Evolutionary conservation across 768 basidiomycete genomes (phyloP), one percentile per base, ranked within the genome.

Genomic region (Hemileccinum rubropunctum): DNA sequence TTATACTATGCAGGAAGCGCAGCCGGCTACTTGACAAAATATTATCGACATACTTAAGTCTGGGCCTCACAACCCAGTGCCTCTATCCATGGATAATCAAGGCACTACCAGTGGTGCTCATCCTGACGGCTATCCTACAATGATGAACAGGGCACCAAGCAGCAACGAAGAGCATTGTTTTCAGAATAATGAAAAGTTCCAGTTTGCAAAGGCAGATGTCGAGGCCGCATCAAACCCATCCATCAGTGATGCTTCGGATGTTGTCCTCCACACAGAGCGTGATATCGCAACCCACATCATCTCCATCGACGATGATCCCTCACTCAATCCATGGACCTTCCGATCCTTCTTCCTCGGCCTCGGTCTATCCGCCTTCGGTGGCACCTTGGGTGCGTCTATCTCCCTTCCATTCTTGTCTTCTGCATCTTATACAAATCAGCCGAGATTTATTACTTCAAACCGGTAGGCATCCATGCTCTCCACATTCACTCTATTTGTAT

Each of bases 381-480:
- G 76, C 42, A 73, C 79, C n/a, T 67, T 82, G 20, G 78, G 77
- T 75, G 58, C 14, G 61, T 57, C 14, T 27, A 23, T 32, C 4
- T 35, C 14, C 15, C 4, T 17, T 42, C 23, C 35, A 20, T 34
- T 41, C 18, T 17, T n/a, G 49, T 53, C 18, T 44, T 47, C 21
- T 26, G 0, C 4, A 41, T 34, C 56, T 45, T 5, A 48, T 20
- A 21, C 20, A 20, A 21, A 30, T 15, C 47, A 79, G 78, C 79
- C 30, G 74, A 82, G 54, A 81, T 82, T 23, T 81, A 80, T 60
- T 82, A 82, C 58, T 82, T 81, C 63, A 81, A 82, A 62, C 79
- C 79, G 4, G 79, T 77, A 57, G 49, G 49, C n/a, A 32, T 20
- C 30, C 34, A 14, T 32, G 4, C 14, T 15, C 15, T 14, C n/a